These are phyloP conservation scores for Taphrina flavorubra DNA, from an alignment of 1,139 yeast species.

Conservation along the genomic window DNA sequence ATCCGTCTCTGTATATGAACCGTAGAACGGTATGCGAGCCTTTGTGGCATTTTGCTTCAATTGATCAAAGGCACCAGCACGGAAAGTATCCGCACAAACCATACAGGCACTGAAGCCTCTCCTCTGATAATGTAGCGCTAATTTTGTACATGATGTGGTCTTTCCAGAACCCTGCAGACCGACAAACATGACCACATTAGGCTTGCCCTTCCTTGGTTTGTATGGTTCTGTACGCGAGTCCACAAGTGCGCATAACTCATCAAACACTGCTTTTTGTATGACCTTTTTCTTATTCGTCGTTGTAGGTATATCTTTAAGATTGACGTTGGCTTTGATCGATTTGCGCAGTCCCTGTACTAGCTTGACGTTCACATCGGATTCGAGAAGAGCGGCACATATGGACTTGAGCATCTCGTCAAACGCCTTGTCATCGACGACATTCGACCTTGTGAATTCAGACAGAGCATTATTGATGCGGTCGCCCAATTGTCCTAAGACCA, in stretches of 20 bases:
- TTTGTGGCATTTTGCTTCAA: slow-evolving; percentile 95
- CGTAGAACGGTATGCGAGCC: slow-evolving; percentile 91
- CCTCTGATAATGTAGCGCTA: slow-evolving; percentile 91
- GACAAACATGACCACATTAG: slow-evolving; percentile 89
- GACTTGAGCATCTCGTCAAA: slow-evolving; percentile 79
- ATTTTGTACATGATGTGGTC: slow-evolving; percentile 94
- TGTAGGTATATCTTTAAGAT: slow-evolving; percentile 60
- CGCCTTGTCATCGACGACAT: slow-evolving; percentile 65
- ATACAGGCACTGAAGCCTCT: slow-evolving; percentile 93
- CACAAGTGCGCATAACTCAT: slow-evolving; percentile 83
- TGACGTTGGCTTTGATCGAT: slow-evolving; percentile 66
- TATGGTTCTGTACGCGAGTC: slow-evolving; percentile 71
- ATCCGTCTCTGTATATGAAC: slow-evolving; percentile 93
- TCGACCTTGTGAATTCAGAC: slow-evolving; percentile 67
- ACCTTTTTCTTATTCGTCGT: slow-evolving; percentile 71
- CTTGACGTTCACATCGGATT: slow-evolving; percentile 87
- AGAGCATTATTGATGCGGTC: slow-evolving; percentile 80
- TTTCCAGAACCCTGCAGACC: slow-evolving; percentile 99
- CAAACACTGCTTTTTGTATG: slow-evolving; percentile 86
- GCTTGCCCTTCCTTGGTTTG: slow-evolving; percentile 80
- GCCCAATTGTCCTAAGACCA: slow-evolving; percentile 97
- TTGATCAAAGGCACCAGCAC: slow-evolving; percentile 99
- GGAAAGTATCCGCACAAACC: slow-evolving; percentile 98
- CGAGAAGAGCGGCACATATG: slow-evolving; percentile 85
- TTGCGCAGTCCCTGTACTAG: slow-evolving; percentile 79